Evolutionary conservation across 1,139 yeast genomes (phyloP).

Genomic region (Candida smagusa): DNA sequence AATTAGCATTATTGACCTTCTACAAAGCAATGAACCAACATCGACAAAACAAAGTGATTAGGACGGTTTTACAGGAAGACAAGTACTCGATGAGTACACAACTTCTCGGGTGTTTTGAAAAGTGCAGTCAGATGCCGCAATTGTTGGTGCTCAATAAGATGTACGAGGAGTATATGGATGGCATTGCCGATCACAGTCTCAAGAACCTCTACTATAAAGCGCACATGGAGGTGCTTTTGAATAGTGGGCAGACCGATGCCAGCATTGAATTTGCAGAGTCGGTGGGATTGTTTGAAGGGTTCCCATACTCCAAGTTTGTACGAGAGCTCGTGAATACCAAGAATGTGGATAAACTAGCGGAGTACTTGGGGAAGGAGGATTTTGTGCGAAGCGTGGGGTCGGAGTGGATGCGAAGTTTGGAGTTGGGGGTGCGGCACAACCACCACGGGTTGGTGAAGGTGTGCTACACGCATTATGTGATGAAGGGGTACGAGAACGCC

Average conservation of each 20-base stretch:
- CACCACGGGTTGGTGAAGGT: constrained; percentile 27
- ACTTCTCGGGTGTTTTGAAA: constrained; percentile 11
- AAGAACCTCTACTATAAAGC: constrained; percentile 21
- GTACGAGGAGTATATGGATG: constrained; percentile 17
- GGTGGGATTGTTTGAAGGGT: constrained; percentile 1
- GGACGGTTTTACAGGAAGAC: constrained; percentile 10
- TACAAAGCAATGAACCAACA: constrained; percentile 13
- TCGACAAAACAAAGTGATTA: constrained; percentile 10
- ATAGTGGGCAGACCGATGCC: constrained; percentile 21
- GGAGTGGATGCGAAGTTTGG: constrained; percentile 23
- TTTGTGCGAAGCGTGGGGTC: not conserved
- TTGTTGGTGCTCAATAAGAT: constrained; percentile 17
- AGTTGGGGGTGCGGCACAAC: constrained; percentile 21
- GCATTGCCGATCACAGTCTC: constrained; percentile 4
- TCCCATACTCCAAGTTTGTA: constrained; percentile 7
- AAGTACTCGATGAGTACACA: constrained; percentile 8
- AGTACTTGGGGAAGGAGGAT: constrained; percentile 1
- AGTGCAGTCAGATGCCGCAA: constrained; percentile 15
- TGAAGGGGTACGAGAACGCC: constrained; percentile 25
- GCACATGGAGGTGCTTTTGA: constrained; percentile 22
- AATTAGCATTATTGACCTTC: constrained; percentile 11
- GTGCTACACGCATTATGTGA: constrained; percentile 28
- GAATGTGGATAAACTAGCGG: constrained; percentile 17
- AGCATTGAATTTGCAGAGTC: constrained; percentile 22
- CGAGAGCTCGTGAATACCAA: constrained; percentile 8